A percentile compares a stretch with the other conserved stretches of the same genome.
Evolutionary conservation across 768 basidiomycete genomes (phyloP).

Genomic region (Lentinula aciculospora): DNA sequence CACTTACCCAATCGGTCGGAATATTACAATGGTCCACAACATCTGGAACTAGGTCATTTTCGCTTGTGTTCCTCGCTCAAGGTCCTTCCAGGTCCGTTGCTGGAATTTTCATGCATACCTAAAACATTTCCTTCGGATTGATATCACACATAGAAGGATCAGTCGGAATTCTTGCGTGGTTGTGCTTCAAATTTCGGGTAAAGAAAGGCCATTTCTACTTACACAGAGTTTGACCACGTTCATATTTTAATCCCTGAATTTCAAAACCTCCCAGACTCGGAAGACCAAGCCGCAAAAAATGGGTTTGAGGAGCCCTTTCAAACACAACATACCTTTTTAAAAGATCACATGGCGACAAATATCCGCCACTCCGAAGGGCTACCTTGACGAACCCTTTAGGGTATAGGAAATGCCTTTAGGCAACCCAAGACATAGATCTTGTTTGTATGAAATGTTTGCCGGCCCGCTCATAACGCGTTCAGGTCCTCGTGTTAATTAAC

Average conservation of each 20-base stretch:
- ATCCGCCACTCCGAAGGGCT: background rate
- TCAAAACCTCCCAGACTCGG: background rate
- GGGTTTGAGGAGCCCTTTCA: too few species aligned
- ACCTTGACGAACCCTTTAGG: background rate
- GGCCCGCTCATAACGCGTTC: background rate
- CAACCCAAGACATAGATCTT: background rate
- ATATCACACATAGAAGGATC: background rate
- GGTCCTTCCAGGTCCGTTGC: background rate
- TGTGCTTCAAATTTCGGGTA: background rate
- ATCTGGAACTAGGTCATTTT: too few species aligned
- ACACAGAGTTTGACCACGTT: too few species aligned
- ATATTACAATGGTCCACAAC: too few species aligned
- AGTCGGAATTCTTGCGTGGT: background rate
- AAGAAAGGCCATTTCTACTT: too few species aligned
- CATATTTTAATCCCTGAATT: too few species aligned
- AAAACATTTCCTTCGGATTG: background rate
- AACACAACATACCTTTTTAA: background rate
- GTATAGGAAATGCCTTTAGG: background rate
- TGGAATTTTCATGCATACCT: background rate
- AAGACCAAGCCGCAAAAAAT: too few species aligned
- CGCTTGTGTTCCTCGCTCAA: too few species aligned
- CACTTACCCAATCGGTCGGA: background rate
- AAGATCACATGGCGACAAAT: background rate
- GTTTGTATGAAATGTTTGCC: background rate
- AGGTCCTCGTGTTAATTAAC: background rate